phyloP scores from a whole-genome alignment of 2,329 filamentous ascomycete genomes.

The Triangularia setosa region DNA sequence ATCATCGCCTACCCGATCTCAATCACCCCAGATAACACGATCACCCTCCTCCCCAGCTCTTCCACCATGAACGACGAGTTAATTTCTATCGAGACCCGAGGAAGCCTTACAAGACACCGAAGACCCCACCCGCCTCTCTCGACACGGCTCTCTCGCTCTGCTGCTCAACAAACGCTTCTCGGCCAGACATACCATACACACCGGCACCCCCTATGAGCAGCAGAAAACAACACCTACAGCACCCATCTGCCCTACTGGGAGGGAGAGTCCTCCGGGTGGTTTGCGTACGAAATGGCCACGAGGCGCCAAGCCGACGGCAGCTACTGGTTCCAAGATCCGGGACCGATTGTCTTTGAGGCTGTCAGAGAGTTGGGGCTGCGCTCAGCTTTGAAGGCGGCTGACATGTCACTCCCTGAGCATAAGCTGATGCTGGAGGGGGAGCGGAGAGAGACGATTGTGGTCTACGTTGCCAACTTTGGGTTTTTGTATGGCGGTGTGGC shows the following conservation, averaged over 20 bases:
- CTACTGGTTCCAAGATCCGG: background rate
- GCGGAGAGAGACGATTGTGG: background rate
- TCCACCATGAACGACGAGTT: background rate
- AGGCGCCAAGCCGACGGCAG: background rate
- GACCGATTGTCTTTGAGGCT: background rate
- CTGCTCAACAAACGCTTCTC: background rate
- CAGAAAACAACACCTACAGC: no score
- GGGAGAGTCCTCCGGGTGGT: no score
- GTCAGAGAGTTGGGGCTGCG: background rate
- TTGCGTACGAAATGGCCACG: background rate
- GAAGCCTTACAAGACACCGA: background rate
- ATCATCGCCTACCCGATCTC: background rate
- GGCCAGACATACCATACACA: background rate
- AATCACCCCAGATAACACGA: background rate
- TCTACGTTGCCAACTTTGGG: background rate
- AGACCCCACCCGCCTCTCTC: background rate
- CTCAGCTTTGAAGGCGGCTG: background rate
- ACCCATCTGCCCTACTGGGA: no score
- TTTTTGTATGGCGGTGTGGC: background rate
- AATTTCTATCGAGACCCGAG: background rate
- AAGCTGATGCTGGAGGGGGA: background rate
- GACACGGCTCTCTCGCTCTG: background rate
- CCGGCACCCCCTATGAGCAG: no score
- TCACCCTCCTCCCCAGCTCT: background rate
- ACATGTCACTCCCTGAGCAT: background rate